Base-by-base conservation (phyloP, 2,329 filamentous ascomycete species). In the Sclerotiophoma versabilis region DNA sequence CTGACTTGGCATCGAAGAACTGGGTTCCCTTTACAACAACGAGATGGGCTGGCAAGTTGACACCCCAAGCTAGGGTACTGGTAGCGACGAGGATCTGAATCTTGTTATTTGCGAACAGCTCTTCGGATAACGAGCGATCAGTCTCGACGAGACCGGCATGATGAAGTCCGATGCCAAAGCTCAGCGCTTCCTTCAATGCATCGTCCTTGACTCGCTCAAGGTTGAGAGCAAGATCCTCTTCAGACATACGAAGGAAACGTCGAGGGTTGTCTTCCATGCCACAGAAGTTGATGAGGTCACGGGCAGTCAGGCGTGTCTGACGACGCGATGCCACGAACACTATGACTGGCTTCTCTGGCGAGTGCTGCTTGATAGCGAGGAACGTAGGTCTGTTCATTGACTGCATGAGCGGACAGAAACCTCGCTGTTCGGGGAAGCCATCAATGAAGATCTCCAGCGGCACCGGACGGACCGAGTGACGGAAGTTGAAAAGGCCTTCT, bases 311-410 rank as follows among this genome's bases (percentile, higher is more conserved):
- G 29, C 95, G 88, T 0, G 95, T 99, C 79, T 99, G 95, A 68
- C 95, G 84, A 69, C 96, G 88, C 15, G 95, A 99, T 3, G 95
- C 92, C 6, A 99, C 95, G 68, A 99, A 99, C 0, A 99, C 95
- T 73, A 99, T 99, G 8, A 98, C 95, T 0, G 95, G 95, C 75
- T 99, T 98, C 47, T 92, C 88, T 0, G 96, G 95, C 34, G 93
- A 97, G 76, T 99, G 96, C 10, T 88, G 92, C 75, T 99, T 97
- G 75, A 99, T 95, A 0, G 95, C 95, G 26, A 98, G 80, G 76
- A 98, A 99, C 0, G 95, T 97, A 2, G 95, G 95, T 6, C 95
- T 85, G 70, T 99, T 99, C 95, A 99, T 99, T 0, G 92, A 96
- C 76, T 98, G 93, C 95, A 99, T 99, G 62, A 99, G 77, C 0